Base-by-base conservation (phyloP, 2,329 filamentous ascomycete genomes). In the Remersonia thermophila region DNA sequence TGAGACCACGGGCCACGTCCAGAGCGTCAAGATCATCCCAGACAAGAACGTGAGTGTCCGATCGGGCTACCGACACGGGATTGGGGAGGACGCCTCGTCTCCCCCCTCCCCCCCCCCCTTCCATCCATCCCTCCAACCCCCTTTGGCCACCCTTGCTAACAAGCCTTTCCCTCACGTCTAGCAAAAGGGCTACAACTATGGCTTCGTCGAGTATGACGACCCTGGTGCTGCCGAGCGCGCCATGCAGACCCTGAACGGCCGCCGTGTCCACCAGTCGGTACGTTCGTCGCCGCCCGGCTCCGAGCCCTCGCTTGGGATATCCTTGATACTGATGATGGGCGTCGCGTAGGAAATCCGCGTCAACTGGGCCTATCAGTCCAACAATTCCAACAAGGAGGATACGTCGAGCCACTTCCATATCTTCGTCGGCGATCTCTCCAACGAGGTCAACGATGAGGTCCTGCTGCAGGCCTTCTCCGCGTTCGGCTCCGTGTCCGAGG, bases 301-400 rank as follows among this genome's bases (percentile, higher is more conserved):
- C 11, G 27, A n/a, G n/a, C n/a, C 9, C 18, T 27, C 16, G n/a
- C 4, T 4, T 30, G 20, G 14, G 11, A 26, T n/a, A n/a, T n/a
- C 26, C 29, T 11, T n/a, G 15, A 20, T 36, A 25, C 35, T 42
- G 25, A 23, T 23, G n/a, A 23, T 23, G 20, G 20, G 5, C 20
- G 20, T 9, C 20, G 5, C 13, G 12, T 33, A 52, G 85, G 91
- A 98, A 70, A 98, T 98, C 45, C 84, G 87, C 38, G 91, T 98
- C 53, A 98, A 98, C 68, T 98, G 91, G 91, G 91, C 91, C 15
- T 98, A 98, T 54, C 91, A 98, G 66, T 91, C 89, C 48, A 98
- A 93, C 69, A 89, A 76, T 39, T 69, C 75, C 18, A 91, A 75
- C 68, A 98, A 96, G 65, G 91, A 98, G 61, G 91, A 98, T 55